phyloP scores from a whole-genome alignment of 2,329 filamentous ascomycete species.

The Aspergillus spinulosporus region DNA sequence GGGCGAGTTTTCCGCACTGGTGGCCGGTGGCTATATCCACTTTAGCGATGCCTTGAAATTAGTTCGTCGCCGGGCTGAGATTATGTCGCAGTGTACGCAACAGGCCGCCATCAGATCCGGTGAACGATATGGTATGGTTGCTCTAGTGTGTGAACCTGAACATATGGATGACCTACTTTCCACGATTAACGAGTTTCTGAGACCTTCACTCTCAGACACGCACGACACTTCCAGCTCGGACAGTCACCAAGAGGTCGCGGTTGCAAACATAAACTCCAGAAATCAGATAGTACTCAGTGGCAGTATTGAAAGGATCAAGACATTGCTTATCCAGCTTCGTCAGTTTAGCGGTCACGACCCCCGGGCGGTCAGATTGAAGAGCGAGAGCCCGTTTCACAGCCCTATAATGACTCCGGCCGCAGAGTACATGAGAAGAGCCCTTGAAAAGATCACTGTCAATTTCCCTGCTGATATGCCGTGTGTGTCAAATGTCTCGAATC shows the following conservation, averaged over 20 bases:
- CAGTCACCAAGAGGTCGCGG: constrained; percentile 74
- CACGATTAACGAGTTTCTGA: constrained; percentile 75
- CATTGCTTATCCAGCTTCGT: constrained; percentile 77
- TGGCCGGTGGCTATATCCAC: constrained; percentile 75
- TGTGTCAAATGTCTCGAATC: constrained; percentile 80
- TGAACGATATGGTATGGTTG: constrained; percentile 91
- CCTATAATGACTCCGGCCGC: constrained; percentile 87
- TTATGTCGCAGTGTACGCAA: constrained; percentile 76
- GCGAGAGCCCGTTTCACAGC: constrained; percentile 87
- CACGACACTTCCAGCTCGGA: constrained; percentile 49
- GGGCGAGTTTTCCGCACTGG: constrained; percentile 88
- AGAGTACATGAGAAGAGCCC: constrained; percentile 67
- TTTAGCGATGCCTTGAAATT: constrained; percentile 77
- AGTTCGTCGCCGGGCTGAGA: constrained; percentile 74
- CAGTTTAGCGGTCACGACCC: constrained; percentile 93
- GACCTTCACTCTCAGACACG: no score
- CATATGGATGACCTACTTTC: constrained; percentile 69
- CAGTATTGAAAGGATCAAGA: constrained; percentile 77
- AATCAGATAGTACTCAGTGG: constrained; percentile 95
- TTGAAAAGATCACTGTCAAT: constrained; percentile 64
- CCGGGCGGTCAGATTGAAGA: constrained; percentile 79
- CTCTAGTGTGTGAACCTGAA: constrained; percentile 80
- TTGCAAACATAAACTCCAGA: constrained; percentile 93
- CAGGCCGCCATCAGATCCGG: constrained; percentile 66
- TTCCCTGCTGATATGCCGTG: constrained; percentile 77